Base-by-base conservation (phyloP, 2,329 filamentous ascomycete genomes). In the Talaromyces piceae region DNA sequence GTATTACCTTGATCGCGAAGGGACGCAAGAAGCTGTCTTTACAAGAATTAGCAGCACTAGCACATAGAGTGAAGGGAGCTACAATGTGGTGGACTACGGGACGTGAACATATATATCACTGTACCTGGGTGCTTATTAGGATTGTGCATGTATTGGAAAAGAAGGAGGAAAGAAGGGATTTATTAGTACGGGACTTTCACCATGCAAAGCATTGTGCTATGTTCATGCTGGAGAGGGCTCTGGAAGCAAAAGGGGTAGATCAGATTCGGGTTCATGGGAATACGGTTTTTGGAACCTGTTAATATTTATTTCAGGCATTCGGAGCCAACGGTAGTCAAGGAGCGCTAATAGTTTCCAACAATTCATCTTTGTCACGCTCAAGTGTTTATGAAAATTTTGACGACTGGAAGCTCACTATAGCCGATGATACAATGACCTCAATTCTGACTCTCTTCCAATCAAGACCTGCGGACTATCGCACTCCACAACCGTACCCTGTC, bases 401-500 rank as follows among this genome's bases (percentile, higher is more conserved):
- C 7, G 13, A 13, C 13, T 13, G 28, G 28, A 13, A 30, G 28
- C 28, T 30, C 28, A 30, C 28, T 30, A 30, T 30, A 30, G 7
- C 13, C 57, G 62, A 7, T 63, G 25, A 22, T 67, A 73, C 37
- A 67, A 54, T 50, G 59, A 63, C 55, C 59, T 63, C 45, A 71
- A 72, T 33, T 63, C 59, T 20, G 69, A 70, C 47, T 65, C 58
- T 9, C 57, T 59, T 1, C 56, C 54, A 9, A 72, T 77, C 18
- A 68, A 58, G 5, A 52, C 51, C 51, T 64, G 61, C 1, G 70
- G 68, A 39, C 61, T 62, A 18, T 67, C 67, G 12, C 49, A 63
- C 49, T 69, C 67, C 13, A 69, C 54, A 43, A 71, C 51, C 16
- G 58, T 58, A 23, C 67, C 67, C 5, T 58, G 58, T 7, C 67